These are phyloP conservation scores for Boletus barrowsii DNA, from an alignment of 768 basidiomycete species.

Conservation along the genomic window DNA sequence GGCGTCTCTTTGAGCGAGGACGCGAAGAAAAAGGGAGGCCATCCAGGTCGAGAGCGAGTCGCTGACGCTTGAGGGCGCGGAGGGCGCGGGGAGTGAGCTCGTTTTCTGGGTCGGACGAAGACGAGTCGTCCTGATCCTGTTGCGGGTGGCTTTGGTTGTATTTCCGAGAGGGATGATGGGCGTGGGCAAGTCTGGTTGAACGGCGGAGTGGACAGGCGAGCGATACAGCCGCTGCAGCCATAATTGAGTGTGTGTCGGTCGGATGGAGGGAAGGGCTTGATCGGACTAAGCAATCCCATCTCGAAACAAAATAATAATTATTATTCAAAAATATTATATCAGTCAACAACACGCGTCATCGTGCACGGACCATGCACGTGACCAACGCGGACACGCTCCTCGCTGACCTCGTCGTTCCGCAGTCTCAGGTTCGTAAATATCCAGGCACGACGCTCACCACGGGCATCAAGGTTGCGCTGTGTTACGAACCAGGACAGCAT, in stretches of 20 bases:
- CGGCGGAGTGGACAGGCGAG: conserved; percentile 31
- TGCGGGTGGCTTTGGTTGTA: neutral
- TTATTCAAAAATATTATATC: neutral
- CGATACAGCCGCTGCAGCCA: conserved; percentile 30
- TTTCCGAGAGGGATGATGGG: conserved; percentile 1
- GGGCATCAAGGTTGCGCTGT: no score
- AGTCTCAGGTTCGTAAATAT: neutral
- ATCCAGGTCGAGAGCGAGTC: conserved; percentile 30
- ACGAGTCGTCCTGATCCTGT: conserved; percentile 12
- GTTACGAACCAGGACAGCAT: no score
- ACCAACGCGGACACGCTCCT: conserved; percentile 2
- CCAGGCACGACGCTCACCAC: no score
- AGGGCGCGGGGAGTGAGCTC: conserved; percentile 34
- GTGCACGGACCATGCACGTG: conserved; percentile 32
- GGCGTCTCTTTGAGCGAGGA: conserved; percentile 17
- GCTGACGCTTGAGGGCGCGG: conserved; percentile 33
- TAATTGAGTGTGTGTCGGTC: conserved; percentile 15
- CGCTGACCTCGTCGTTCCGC: neutral
- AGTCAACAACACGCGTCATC: conserved; percentile 17
- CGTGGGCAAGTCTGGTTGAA: conserved; percentile 27
- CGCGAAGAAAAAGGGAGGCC: conserved; percentile 19
- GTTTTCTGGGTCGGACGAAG: conserved; percentile 25
- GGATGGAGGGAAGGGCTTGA: conserved; percentile 14
- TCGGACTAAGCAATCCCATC: neutral
- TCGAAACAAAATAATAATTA: neutral